Conservation (phyloP, 805 yeast species). For the Kluyveromyces wickerhamii region DNA sequence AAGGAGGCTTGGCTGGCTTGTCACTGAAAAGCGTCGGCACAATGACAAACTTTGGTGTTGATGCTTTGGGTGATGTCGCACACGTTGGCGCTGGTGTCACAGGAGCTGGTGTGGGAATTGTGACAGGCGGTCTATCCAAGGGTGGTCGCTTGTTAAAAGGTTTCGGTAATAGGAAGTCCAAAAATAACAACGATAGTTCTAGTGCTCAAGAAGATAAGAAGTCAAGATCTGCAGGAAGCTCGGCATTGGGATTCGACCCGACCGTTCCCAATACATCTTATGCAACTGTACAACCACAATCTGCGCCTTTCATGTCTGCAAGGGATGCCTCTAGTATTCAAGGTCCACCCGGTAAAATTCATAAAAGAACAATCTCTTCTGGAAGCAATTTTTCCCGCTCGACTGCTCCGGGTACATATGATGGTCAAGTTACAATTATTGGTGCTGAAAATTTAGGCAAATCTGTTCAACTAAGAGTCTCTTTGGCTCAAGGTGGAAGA, state of each 20-base stretch:
- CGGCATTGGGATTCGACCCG: conserved; percentile 19
- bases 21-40: conserved; percentile 41
- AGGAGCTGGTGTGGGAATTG: conserved; percentile 38
- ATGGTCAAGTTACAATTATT: conserved; percentile 49
- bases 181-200: conserved; percentile 6
- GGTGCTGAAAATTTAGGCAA: conserved; percentile 38
- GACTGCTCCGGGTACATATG: conserved; percentile 29
- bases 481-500: conserved; percentile 38
- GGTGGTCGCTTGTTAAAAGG: conserved; percentile 38
- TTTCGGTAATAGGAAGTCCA: conserved; percentile 25
- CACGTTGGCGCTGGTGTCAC: conserved; percentile 33
- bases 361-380: conserved; percentile 13
- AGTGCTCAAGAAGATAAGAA: conserved; percentile 1
- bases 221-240: conserved; percentile 6
- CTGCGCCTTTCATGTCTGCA: conserved; percentile 9
- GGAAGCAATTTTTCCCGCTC: conserved; percentile 23
- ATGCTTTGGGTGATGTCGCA: conserved; percentile 32
- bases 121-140: conserved; percentile 39
- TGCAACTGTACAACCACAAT: conserved; percentile 15
- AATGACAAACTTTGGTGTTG: conserved; percentile 17
- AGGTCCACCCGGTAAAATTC: conserved; percentile 13
- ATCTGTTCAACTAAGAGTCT: conserved; percentile 45
- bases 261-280: conserved; percentile 26
- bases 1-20: conserved; percentile 35
- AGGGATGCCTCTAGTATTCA: conserved; percentile 13